Evolutionary conservation across 108 stramenopile genomes (phyloP).

Genomic region (Fragilariopsis cylindrus): DNA sequence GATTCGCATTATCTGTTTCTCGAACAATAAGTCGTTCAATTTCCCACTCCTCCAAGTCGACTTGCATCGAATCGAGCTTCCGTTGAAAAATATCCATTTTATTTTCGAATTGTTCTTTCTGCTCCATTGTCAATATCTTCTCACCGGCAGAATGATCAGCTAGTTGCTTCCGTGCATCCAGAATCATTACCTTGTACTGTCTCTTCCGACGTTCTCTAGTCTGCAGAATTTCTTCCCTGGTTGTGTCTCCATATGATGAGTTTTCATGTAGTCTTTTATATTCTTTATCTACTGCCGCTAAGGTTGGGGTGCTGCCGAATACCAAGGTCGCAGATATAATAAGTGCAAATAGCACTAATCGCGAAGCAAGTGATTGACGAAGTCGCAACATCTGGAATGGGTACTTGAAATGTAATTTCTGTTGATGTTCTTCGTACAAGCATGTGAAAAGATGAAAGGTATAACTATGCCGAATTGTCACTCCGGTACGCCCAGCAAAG

Average conservation of each 20-base stretch:
- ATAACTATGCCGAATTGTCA: no score
- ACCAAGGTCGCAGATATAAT: no score
- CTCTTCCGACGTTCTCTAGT: constrained; percentile 26
- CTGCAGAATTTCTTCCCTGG: constrained; percentile 34
- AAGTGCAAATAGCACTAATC: no score
- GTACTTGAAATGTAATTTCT: no score
- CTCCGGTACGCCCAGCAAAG: no score
- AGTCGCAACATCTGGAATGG: no score
- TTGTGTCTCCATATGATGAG: constrained; percentile 1
- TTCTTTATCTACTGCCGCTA: no score
- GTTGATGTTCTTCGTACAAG: no score
- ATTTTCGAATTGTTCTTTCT: constrained; percentile 19
- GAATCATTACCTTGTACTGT: constrained; percentile 21
- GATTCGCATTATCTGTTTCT: background rate
- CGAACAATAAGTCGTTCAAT: constrained; percentile 31
- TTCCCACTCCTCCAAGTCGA: constrained; percentile 31
- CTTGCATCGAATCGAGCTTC: constrained; percentile 28
- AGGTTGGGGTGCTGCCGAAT: no score
- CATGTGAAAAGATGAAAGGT: no score
- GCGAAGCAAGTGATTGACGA: no score
- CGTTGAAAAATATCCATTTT: constrained; percentile 24
- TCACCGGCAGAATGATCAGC: constrained; percentile 38
- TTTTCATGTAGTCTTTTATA: no score
- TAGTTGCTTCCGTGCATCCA: constrained; percentile 23
- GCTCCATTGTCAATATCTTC: constrained; percentile 12